A percentile compares a stretch with the other conserved stretches of the same genome.
Evolutionary conservation across 371 early-diverging fungal genomes (phyloP).

Genomic region (Homolaphlyctis polyrhiza): DNA sequence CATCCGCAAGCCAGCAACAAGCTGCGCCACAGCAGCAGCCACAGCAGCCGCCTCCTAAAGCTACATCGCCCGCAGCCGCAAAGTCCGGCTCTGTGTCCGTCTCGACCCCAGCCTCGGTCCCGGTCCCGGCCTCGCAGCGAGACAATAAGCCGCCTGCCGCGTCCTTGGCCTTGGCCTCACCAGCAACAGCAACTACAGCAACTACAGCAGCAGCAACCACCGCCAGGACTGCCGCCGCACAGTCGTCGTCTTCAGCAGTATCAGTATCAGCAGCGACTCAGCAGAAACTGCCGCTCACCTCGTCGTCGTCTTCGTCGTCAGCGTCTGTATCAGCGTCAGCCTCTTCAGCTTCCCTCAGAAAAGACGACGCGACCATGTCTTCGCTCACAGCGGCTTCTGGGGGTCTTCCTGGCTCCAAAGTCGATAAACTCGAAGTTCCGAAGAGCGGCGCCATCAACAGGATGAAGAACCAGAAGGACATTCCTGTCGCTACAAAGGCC

Average conservation of each 20-base stretch:
- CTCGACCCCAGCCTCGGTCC: not conserved
- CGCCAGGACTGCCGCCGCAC: not conserved
- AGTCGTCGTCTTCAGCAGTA: not conserved
- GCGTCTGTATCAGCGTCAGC: not conserved
- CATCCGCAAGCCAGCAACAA: not conserved
- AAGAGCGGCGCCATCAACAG: constrained; percentile 72
- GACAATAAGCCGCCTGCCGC: not conserved
- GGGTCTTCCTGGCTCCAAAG: not conserved
- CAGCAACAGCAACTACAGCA: not conserved
- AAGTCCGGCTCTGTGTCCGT: not conserved
- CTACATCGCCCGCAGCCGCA: not conserved
- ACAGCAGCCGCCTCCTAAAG: constrained; percentile 1
- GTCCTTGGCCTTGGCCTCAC: not conserved
- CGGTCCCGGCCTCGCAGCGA: not conserved
- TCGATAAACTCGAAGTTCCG: constrained; percentile 45
- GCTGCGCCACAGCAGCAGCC: not conserved
- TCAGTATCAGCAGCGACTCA: not conserved
- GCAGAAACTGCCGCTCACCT: not conserved
- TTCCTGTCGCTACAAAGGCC: constrained; percentile 65
- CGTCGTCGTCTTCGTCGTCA: not conserved
- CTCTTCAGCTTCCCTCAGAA: constrained; percentile 4
- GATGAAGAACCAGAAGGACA: constrained; percentile 73
- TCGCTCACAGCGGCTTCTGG: not conserved
- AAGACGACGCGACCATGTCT: constrained; percentile 18
- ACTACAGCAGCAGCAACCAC: not conserved